A percentile compares a stretch with the other conserved stretches of the same genome.
Evolutionary conservation across 805 yeast genomes (phyloP).

Genomic region (Myxozyma melibiosi): DNA sequence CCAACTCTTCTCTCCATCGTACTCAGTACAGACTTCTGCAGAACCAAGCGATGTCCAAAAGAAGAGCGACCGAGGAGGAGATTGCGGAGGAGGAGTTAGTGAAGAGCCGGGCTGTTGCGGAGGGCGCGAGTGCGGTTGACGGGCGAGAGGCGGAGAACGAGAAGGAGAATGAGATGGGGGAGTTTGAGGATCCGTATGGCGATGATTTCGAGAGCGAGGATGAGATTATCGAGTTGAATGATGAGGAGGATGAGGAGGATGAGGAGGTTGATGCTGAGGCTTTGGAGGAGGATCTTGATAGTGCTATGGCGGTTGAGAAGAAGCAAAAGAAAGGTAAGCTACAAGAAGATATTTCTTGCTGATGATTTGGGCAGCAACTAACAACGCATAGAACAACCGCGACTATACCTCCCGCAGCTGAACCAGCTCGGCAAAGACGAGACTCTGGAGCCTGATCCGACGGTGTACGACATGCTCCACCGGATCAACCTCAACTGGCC

Average conservation of each 20-base stretch:
- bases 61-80: slow-evolving; percentile 17
- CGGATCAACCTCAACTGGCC: slow-evolving; percentile 96
- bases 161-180: slow-evolving; percentile 49
- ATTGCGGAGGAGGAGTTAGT: neutral
- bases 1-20: too few species aligned
- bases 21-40: too few species aligned
- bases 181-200: slow-evolving; percentile 65
- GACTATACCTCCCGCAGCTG: slow-evolving; percentile 81
- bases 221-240: slow-evolving; percentile 66
- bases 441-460: slow-evolving; percentile 92
- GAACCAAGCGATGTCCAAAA: slow-evolving; percentile 29
- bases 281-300: slow-evolving; percentile 25
- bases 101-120: slow-evolving; percentile 2
- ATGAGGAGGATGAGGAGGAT: slow-evolving; percentile 62
- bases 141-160: slow-evolving; percentile 12
- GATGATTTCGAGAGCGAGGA: slow-evolving; percentile 47
- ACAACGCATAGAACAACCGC: slow-evolving; percentile 46
- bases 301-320: slow-evolving; percentile 35
- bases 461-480: slow-evolving; percentile 95
- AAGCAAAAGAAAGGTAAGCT: slow-evolving; percentile 43
- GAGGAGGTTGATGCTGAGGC: slow-evolving; percentile 36
- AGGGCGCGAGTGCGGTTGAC: slow-evolving; percentile 12
- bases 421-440: slow-evolving; percentile 94
- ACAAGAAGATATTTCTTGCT: neutral
- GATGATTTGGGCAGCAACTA: too few species aligned